phyloP scores from a whole-genome alignment of 192 early-diverging fungal genomes.

The Phlyctochytrium planicorne region DNA sequence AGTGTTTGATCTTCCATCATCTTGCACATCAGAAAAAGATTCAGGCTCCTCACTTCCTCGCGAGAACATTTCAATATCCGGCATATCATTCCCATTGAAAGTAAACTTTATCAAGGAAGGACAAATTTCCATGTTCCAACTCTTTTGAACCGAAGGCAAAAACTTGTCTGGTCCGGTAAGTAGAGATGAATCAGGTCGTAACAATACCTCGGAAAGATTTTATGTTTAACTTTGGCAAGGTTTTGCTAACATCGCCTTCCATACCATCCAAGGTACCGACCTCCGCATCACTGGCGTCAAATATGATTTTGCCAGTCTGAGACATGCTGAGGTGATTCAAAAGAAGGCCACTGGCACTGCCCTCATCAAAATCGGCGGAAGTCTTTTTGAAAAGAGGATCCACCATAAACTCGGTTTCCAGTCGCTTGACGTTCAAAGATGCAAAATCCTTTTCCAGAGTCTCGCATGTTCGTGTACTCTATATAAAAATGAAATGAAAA shows the following conservation, averaged over 20 bases:
- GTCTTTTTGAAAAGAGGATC: slow-evolving; percentile 98
- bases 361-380: slow-evolving; percentile 97
- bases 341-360: slow-evolving; percentile 87
- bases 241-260: slow-evolving; percentile 1
- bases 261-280: slow-evolving; percentile 39
- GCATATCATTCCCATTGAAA: slow-evolving; percentile 54
- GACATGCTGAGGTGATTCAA: slow-evolving; percentile 85
- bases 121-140: slow-evolving; percentile 59
- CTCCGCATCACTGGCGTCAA: slow-evolving; percentile 86
- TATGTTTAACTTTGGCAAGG: background rate
- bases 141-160: slow-evolving; percentile 6
- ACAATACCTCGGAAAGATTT: slow-evolving; percentile 21
- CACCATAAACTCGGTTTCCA: slow-evolving; percentile 88
- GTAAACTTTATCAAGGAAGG: slow-evolving; percentile 67
- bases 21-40: too few relatives aligned
- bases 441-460: slow-evolving; percentile 84
- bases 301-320: slow-evolving; percentile 83
- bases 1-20: too few relatives aligned
- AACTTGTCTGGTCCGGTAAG: background rate
- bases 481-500: too few relatives aligned
- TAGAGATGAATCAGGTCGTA: slow-evolving; percentile 2
- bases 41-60: too few relatives aligned
- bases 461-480: slow-evolving; percentile 24
- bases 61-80: slow-evolving; percentile 57
- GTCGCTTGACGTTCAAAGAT: slow-evolving; percentile 76